Base-by-base conservation (phyloP, 768 basidiomycete genomes). In the Rhodotorula diobovata region DNA sequence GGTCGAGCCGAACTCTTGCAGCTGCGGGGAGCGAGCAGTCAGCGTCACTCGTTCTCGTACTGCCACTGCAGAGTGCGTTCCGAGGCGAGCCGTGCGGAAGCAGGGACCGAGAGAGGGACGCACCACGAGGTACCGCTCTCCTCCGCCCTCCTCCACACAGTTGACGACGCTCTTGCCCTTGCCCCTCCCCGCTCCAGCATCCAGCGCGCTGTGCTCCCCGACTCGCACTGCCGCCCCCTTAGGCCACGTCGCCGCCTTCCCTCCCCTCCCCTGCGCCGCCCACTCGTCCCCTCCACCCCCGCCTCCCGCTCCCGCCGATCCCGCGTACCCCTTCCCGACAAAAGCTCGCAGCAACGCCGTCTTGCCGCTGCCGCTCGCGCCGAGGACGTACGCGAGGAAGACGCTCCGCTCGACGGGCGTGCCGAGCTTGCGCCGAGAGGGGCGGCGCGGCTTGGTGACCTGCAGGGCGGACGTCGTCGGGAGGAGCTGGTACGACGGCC, bases 1-100 rank as follows among this genome's bases (percentile, higher is more conserved):
- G 80, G 89, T 90, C 51, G 91, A 93, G 25, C 95, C 95, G 79
- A 97, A 98, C 78, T 99, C 95, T 84, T 97, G 95, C 59, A 99
- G 82, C 95, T 96, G 76, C 15, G 4, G n/a, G 39, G 16, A 4
- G 28, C 28, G 21, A 8, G 35, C 35, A 1, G 56, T 57, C 37
- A n/a, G 56, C 34, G n/a, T 28, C 7, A 28, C 50, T 41, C 39
- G 39, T 41, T 8, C 39, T n/a, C n/a, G n/a, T n/a, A n/a, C n/a
- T n/a, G n/a, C n/a, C n/a, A n/a, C n/a, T n/a, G n/a, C n/a, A n/a
- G 39, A 41, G 9, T 8, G 9, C 32, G n/a, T 9, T 15, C 54
- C 8, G 16, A 16, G 9, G 68, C 63, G 43, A 48, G 55, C 28
- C 68, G n/a, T n/a, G n/a, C n/a, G n/a, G n/a, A n/a, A n/a, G n/a